These are phyloP conservation scores for Aphanomyces stellatus DNA, from an alignment of 352 stramenopile species.

Conservation along the genomic window DNA sequence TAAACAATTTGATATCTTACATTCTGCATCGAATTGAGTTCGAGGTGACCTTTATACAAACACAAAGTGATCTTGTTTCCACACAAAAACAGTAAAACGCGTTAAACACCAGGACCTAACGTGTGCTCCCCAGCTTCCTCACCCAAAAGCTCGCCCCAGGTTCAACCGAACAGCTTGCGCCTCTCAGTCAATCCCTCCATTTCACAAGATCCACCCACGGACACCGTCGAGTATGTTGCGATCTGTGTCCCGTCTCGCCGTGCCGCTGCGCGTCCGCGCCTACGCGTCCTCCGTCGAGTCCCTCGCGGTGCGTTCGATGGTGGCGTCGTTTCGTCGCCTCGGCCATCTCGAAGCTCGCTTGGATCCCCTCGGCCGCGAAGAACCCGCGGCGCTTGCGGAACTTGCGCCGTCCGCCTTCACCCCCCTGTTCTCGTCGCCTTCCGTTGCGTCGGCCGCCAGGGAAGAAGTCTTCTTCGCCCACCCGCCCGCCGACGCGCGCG, in stretches of 20 bases:
- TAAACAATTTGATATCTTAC: no score
- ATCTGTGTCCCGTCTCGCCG: neutral
- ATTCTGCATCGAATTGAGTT: no score
- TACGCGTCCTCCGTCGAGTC: conserved; percentile 43
- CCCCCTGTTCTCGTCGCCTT: conserved; percentile 34
- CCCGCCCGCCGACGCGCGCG: conserved; percentile 29
- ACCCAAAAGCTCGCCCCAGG: no score
- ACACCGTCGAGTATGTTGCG: no score
- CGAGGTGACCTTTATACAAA: no score
- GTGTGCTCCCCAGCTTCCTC: no score
- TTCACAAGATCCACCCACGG: no score
- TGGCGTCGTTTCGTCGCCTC: conserved; percentile 56
- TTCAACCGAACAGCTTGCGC: no score
- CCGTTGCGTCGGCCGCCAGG: neutral
- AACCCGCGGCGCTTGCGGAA: conserved; percentile 27
- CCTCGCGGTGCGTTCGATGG: conserved; percentile 61
- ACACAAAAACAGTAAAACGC: no score
- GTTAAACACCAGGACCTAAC: no score
- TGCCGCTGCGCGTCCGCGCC: neutral
- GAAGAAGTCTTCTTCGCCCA: conserved; percentile 25
- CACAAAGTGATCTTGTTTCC: no score
- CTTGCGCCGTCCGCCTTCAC: conserved; percentile 41
- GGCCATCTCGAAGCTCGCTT: conserved; percentile 68
- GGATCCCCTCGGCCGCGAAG: conserved; percentile 46
- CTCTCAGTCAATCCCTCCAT: no score